Percentiles rank a stretch among this genome's conserved stretches.
phyloP scores from a whole-genome alignment of 2,329 filamentous ascomycete genomes.

The Colletotrichum incanum region DNA sequence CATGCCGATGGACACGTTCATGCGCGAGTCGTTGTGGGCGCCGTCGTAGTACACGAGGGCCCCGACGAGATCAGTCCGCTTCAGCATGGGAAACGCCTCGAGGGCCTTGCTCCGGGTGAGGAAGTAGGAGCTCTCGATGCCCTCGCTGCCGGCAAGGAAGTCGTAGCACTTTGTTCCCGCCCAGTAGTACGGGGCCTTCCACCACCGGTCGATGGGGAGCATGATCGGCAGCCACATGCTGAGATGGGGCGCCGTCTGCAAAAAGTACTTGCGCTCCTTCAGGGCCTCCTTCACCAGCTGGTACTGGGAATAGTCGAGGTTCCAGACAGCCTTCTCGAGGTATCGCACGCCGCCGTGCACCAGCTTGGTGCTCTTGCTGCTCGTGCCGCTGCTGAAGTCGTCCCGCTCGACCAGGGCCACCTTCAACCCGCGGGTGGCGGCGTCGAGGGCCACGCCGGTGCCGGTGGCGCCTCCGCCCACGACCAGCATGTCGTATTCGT shows the following conservation, averaged over 20 bases:
- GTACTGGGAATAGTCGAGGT: constrained; percentile 82
- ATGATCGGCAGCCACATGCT: no score
- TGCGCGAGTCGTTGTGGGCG: constrained; percentile 91
- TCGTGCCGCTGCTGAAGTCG: no score
- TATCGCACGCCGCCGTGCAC: constrained; percentile 56
- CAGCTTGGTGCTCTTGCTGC: no score
- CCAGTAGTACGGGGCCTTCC: constrained; percentile 85
- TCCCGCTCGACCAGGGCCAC: no score
- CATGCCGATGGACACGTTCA: constrained; percentile 92
- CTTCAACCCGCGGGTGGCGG: no score
- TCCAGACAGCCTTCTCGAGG: constrained; percentile 83
- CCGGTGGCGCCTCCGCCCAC: constrained; percentile 64
- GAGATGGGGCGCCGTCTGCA: no score
- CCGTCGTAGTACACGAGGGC: constrained; percentile 94
- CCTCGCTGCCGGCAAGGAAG: constrained; percentile 86
- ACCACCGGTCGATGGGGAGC: constrained; percentile 82
- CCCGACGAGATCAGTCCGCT: constrained; percentile 83
- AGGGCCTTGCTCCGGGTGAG: constrained; percentile 88
- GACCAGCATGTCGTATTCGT: no score
- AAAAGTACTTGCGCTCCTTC: constrained; percentile 83
- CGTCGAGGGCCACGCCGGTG: constrained; percentile 76
- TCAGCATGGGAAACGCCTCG: constrained; percentile 91
- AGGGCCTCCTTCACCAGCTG: constrained; percentile 80
- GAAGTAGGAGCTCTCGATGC: constrained; percentile 92
- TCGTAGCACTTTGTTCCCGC: constrained; percentile 87